Evolutionary conservation across 352 stramenopile species (phyloP).

Genomic region (Blastocystis hominis): DNA sequence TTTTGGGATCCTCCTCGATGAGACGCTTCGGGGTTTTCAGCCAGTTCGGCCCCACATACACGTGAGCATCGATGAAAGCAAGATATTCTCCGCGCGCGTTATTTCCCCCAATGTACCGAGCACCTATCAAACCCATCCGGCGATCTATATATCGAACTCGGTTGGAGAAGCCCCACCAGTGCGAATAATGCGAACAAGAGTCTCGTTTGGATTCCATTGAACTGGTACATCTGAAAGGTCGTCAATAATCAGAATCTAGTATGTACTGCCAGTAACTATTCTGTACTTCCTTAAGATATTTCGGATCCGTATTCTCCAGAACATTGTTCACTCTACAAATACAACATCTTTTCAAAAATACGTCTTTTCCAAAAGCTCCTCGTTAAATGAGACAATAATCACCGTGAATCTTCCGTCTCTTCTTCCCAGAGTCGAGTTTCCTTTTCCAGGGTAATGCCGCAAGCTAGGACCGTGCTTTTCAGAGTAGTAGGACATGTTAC

Average conservation of each 20-base stretch:
- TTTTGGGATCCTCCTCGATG: neutral
- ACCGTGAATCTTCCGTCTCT: neutral
- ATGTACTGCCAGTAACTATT: neutral
- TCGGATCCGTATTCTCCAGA: slow-evolving; percentile 32
- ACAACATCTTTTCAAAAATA: neutral
- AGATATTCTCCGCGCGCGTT: slow-evolving; percentile 4
- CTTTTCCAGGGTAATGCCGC: neutral
- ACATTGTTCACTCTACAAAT: slow-evolving; percentile 2
- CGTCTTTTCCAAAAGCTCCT: slow-evolving; percentile 8
- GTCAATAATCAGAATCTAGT: slow-evolving; percentile 55
- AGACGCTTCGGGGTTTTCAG: slow-evolving; percentile 25
- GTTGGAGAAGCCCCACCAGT: neutral
- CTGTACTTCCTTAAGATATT: slow-evolving; percentile 30
- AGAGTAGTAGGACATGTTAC: neutral
- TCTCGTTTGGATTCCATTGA: slow-evolving; percentile 8
- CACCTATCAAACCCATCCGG: slow-evolving; percentile 32
- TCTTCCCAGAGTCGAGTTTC: neutral
- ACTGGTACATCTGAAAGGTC: slow-evolving; percentile 41
- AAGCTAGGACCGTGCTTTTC: neutral
- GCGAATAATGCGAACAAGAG: slow-evolving; percentile 36
- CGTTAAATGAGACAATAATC: slow-evolving; percentile 32
- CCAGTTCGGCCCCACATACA: slow-evolving; percentile 41
- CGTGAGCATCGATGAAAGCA: slow-evolving; percentile 55
- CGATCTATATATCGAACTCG: neutral
- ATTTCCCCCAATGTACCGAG: slow-evolving; percentile 13